Conservation (phyloP, 2,329 filamentous ascomycete species). For the Dothideomycetidae sp. region DNA sequence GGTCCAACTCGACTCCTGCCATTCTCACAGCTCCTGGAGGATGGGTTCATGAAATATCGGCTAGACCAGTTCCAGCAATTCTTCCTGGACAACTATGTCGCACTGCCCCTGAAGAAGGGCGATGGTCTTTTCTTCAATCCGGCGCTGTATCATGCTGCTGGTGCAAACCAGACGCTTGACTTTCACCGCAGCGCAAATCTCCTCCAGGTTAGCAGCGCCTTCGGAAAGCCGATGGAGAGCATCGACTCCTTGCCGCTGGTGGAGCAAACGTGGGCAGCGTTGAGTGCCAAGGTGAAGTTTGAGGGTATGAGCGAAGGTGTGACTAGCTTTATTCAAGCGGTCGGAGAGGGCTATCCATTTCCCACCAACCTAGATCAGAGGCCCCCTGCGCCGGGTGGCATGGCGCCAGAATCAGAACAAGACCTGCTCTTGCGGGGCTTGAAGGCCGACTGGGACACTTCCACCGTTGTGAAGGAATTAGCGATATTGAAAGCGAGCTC, state of each 20-base stretch:
- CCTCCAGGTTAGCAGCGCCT: conserved; percentile 46
- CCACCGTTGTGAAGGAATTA: conserved; percentile 25
- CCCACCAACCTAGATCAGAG: conserved; percentile 47
- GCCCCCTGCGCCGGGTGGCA: conserved; percentile 40
- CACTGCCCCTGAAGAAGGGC: conserved; percentile 38
- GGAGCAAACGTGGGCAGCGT: conserved; percentile 30
- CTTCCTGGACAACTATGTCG: conserved; percentile 40
- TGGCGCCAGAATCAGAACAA: conserved; percentile 48
- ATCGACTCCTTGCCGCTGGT: conserved; percentile 40
- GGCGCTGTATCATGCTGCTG: conserved; percentile 48
- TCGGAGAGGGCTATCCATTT: conserved; percentile 47
- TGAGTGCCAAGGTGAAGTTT: conserved; percentile 22
- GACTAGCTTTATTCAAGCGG: conserved; percentile 34
- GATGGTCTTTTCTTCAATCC: conserved; percentile 53
- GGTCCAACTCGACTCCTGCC: conserved; percentile 48
- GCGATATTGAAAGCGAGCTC: conserved; percentile 16
- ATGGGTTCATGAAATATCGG: conserved; percentile 46
- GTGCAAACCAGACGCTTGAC: conserved; percentile 37
- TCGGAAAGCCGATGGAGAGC: conserved; percentile 50
- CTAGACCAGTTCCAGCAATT: conserved; percentile 38
- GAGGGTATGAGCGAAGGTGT: conserved; percentile 30
- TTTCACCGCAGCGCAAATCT: conserved; percentile 46
- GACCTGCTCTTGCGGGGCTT: conserved; percentile 36
- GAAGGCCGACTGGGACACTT: conserved; percentile 26
- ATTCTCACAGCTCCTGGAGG: conserved; percentile 43